Conservation (phyloP, 768 basidiomycete species). For the Coprinellus micaceus region DNA sequence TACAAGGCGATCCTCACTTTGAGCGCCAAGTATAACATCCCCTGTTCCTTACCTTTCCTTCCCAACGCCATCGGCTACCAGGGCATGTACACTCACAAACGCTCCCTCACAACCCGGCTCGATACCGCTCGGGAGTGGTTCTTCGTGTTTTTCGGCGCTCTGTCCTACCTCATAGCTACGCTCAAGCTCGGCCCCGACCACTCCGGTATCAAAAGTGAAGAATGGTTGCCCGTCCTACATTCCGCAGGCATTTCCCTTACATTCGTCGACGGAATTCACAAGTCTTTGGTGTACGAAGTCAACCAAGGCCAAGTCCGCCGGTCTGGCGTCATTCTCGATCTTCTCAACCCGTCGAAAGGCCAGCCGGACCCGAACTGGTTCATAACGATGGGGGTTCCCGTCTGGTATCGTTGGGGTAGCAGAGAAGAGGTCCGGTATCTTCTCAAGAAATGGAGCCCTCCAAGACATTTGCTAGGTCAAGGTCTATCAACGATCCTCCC, state of each 20-base stretch:
- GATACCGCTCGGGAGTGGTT: neutral
- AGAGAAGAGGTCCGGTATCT: neutral
- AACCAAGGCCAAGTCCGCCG: neutral
- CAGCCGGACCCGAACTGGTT: neutral
- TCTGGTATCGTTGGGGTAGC: neutral
- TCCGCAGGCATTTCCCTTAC: neutral
- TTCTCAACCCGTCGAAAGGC: neutral
- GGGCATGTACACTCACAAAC: neutral
- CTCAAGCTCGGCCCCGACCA: neutral
- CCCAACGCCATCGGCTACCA: neutral
- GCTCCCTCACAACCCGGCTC: neutral
- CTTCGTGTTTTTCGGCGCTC: neutral
- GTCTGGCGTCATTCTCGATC: neutral
- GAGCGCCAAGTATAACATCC: neutral
- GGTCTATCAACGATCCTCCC: too few relatives aligned
- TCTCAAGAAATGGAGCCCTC: too few relatives aligned
- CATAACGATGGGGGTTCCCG: neutral
- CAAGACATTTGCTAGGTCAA: too few relatives aligned
- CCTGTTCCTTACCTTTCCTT: neutral
- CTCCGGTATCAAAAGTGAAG: neutral
- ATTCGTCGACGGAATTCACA: neutral
- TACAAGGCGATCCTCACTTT: neutral
- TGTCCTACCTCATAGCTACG: neutral
- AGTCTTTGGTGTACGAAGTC: neutral
- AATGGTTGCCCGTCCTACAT: neutral